Percentiles rank a stretch among this genome's conserved stretches.
Conservation (phyloP, 129 eudicot species). For the Sambucus nigra region DNA sequence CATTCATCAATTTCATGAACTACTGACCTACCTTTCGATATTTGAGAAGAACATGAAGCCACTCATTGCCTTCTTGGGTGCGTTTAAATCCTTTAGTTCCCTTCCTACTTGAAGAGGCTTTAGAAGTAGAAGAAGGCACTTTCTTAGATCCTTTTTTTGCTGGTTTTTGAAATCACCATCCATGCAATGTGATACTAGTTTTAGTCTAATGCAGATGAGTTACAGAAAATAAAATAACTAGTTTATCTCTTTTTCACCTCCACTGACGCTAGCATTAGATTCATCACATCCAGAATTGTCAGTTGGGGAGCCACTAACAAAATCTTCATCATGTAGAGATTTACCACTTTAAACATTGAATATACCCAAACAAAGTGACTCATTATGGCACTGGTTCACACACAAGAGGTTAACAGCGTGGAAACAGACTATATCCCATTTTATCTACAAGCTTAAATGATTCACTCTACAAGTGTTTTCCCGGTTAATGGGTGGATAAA, state of each 20-base stretch:
- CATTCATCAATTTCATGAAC: neutral
- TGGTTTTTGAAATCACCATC: constrained; percentile 35
- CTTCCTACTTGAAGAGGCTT: constrained; percentile 57
- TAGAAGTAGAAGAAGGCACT: constrained; percentile 39
- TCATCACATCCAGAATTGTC: too few relatives aligned
- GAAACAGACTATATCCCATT: too few relatives aligned
- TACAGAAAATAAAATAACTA: neutral
- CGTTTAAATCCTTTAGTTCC: constrained; percentile 72
- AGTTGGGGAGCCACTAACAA: too few relatives aligned
- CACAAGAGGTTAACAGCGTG: too few relatives aligned
- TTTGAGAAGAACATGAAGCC: constrained; percentile 85
- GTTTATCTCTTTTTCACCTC: constrained; percentile 59
- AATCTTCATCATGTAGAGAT: too few relatives aligned
- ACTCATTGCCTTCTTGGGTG: constrained; percentile 77
- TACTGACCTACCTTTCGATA: constrained; percentile 72
- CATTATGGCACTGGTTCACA: too few relatives aligned
- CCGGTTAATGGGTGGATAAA: too few relatives aligned
- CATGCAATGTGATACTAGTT: constrained; percentile 9
- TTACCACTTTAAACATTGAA: too few relatives aligned
- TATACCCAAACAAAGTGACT: too few relatives aligned
- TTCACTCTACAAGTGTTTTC: too few relatives aligned
- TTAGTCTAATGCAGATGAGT: neutral
- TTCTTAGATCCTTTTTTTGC: constrained; percentile 61
- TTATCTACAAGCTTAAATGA: too few relatives aligned
- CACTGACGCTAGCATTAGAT: constrained; percentile 69